Conservation (phyloP, 1,284 basidiomycete genomes). For the Cryptococcus deneoformans region DNA sequence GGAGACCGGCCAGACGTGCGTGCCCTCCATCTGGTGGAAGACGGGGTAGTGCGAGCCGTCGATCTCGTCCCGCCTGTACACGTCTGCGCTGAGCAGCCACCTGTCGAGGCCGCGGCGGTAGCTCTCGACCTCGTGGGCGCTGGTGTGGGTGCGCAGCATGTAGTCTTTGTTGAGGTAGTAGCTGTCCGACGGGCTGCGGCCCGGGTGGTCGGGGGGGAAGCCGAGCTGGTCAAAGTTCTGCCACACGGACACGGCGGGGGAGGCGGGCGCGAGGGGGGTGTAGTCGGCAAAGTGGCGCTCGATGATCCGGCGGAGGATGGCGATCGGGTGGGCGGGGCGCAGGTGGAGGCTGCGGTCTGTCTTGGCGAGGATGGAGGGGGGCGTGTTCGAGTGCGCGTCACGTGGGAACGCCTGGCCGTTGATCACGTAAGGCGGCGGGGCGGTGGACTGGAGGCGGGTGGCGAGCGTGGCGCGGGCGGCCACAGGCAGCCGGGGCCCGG, state of each 20-base stretch:
- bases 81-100: constrained; percentile 97
- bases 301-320: constrained; percentile 78
- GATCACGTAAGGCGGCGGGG: constrained; percentile 21
- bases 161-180: constrained; percentile 91
- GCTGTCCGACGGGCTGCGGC: constrained; percentile 82
- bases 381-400: constrained; percentile 82
- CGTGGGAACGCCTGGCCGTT: constrained; percentile 54
- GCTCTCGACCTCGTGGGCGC: constrained; percentile 93
- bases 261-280: constrained; percentile 51
- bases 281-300: constrained; percentile 77
- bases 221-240: constrained; percentile 98
- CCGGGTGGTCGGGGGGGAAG: constrained; percentile 89
- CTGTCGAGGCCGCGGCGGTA: constrained; percentile 71
- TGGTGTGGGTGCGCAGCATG: constrained; percentile 97
- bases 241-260: constrained; percentile 82
- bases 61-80: constrained; percentile 98
- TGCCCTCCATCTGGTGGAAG: constrained; percentile 99
- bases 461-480: neutral
- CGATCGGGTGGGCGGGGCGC: constrained; percentile 76
- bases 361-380: constrained; percentile 78
- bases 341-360: constrained; percentile 68
- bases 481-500: neutral
- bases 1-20: constrained; percentile 62
- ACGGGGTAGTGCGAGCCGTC: constrained; percentile 93
- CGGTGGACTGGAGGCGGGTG: neutral